A percentile compares a stretch with the other conserved stretches of the same genome.
These are phyloP conservation scores for Penicillium cinerascens DNA, from an alignment of 495 filamentous ascomycete species.

Conservation along the genomic window DNA sequence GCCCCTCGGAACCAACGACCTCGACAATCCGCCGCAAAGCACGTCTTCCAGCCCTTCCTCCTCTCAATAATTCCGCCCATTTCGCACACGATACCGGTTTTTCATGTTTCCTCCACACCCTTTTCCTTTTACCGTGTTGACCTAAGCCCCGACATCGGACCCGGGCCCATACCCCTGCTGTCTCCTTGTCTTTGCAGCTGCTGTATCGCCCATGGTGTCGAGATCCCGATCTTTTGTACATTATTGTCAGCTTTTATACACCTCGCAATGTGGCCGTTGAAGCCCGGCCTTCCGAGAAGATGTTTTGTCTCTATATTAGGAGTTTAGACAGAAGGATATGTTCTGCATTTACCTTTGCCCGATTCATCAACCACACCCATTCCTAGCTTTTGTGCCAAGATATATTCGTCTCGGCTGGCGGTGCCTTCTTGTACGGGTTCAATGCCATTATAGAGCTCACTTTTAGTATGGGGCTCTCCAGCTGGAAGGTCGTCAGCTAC, in stretches of 20 bases:
- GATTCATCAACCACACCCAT: constrained; percentile 20
- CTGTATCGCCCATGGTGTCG: constrained; percentile 34
- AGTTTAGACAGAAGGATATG: constrained; percentile 35
- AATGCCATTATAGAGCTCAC: constrained; percentile 19
- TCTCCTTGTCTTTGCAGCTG: constrained; percentile 44
- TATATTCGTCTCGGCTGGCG: constrained; percentile 22
- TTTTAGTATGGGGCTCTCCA: constrained; percentile 29
- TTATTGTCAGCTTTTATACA: constrained; percentile 40
- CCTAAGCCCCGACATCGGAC: constrained; percentile 53
- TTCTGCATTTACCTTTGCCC: constrained; percentile 36
- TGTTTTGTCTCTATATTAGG: constrained; percentile 27
- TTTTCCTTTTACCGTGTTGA: constrained; percentile 12
- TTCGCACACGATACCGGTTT: constrained; percentile 7
- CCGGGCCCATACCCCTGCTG: constrained; percentile 60
- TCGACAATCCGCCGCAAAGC: constrained; percentile 32
- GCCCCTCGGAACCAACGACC: constrained; percentile 42
- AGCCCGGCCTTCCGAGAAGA: constrained; percentile 8
- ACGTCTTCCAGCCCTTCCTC: constrained; percentile 37
- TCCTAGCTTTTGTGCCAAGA: constrained; percentile 29
- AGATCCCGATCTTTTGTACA: constrained; percentile 41
- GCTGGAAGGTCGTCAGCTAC: constrained; percentile 14
- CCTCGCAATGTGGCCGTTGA: constrained; percentile 18
- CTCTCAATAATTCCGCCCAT: constrained; percentile 36
- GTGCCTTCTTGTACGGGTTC: constrained; percentile 4
- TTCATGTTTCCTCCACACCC: constrained; percentile 9